A percentile compares a stretch with the other conserved stretches of the same genome.
These are phyloP conservation scores for Rubia occidens DNA, from an alignment of 305 asterid genomes.

Conservation along the genomic window DNA sequence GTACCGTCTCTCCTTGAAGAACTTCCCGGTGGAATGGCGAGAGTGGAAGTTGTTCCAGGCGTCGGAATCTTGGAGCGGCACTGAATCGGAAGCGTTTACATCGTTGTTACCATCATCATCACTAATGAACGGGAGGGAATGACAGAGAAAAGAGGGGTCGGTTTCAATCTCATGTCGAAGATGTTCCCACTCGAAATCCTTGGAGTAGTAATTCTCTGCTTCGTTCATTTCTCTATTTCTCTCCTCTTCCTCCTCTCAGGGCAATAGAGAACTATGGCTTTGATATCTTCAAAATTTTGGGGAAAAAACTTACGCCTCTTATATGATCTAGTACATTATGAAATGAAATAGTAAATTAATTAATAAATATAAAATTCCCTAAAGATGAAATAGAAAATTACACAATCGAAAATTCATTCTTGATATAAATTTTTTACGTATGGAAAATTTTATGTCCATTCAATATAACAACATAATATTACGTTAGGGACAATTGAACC, in stretches of 20 bases:
- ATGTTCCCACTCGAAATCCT: conserved; percentile 78
- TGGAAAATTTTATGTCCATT: too few relatives aligned
- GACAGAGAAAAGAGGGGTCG: conserved; percentile 47
- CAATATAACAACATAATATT: too few relatives aligned
- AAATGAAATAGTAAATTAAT: too few relatives aligned
- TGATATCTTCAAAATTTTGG: background rate
- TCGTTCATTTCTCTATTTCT: conserved; percentile 12
- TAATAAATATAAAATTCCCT: too few relatives aligned
- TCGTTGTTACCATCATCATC: background rate
- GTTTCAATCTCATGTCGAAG: conserved; percentile 51
- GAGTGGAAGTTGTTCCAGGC: conserved; percentile 82
- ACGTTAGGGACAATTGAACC: too few relatives aligned
- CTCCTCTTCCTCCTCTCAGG: background rate
- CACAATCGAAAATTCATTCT: too few relatives aligned
- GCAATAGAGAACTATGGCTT: conserved; percentile 4
- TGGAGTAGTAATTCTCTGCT: conserved; percentile 54
- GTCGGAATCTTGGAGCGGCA: conserved; percentile 33
- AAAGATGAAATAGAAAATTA: too few relatives aligned
- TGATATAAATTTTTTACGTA: too few relatives aligned
- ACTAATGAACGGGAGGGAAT: conserved; percentile 38
- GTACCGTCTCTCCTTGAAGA: conserved; percentile 90
- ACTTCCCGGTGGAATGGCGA: conserved; percentile 83
- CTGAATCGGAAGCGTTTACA: background rate
- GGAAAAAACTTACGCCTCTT: background rate
- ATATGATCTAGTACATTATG: too few relatives aligned